Evolutionary conservation across 108 stramenopile genomes (phyloP).

Genomic region (Nitzschia inconspicua): DNA sequence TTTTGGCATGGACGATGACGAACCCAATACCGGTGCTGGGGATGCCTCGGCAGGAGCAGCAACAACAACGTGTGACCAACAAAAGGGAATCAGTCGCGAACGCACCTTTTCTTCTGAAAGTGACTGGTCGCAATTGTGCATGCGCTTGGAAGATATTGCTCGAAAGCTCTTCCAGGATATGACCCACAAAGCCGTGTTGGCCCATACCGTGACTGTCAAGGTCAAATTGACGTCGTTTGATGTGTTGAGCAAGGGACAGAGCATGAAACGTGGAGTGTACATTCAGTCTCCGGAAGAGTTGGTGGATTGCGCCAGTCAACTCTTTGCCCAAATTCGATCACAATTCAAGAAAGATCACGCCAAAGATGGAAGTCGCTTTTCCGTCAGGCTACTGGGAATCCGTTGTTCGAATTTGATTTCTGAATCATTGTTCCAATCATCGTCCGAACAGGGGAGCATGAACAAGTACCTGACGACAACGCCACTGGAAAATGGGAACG

Average conservation of each 20-base stretch:
- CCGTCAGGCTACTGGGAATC: constrained; percentile 78
- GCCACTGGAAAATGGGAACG: too few species aligned
- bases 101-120: constrained; percentile 77
- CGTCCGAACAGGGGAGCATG: constrained; percentile 19
- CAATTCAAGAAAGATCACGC: constrained; percentile 4
- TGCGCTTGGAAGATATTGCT: constrained; percentile 66
- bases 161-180: constrained; percentile 55
- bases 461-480: constrained; percentile 15
- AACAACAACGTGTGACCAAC: too few species aligned
- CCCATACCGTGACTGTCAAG: constrained; percentile 75
- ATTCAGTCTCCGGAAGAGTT: constrained; percentile 43
- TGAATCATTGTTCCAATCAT: constrained; percentile 21
- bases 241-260: constrained; percentile 35
- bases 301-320: constrained; percentile 28
- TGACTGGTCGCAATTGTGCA: constrained; percentile 51
- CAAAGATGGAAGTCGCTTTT: constrained; percentile 23
- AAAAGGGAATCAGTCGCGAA: constrained; percentile 91
- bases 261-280: constrained; percentile 24
- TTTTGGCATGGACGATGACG: constrained; percentile 3
- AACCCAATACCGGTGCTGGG: constrained; percentile 3
- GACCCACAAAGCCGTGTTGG: constrained; percentile 51
- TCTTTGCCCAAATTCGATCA: constrained; percentile 48
- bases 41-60: too few species aligned
- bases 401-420: constrained; percentile 67
- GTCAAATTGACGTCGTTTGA: constrained; percentile 81